These are phyloP conservation scores for Filosporella fistucella DNA, from an alignment of 495 filamentous ascomycete genomes.

Conservation along the genomic window DNA sequence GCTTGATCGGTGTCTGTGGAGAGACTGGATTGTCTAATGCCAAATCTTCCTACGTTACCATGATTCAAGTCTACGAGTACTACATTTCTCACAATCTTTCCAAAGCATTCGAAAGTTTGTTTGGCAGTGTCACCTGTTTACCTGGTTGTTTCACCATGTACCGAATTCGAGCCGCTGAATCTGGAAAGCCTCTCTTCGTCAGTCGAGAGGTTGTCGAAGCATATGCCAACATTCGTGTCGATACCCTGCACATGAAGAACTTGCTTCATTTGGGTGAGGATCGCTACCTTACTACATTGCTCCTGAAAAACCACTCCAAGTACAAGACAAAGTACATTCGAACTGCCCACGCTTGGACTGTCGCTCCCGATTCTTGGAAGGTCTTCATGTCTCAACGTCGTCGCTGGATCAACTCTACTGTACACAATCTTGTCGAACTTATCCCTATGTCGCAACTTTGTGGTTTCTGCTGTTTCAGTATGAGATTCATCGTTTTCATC, in stretches of 20 bases:
- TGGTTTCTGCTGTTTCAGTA: constrained; percentile 99
- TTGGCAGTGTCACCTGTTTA: constrained; percentile 95
- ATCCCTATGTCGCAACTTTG: constrained; percentile 91
- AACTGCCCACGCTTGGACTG: constrained; percentile 88
- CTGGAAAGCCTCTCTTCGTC: constrained; percentile 92
- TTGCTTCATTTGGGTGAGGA: constrained; percentile 92
- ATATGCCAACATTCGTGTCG: constrained; percentile 89
- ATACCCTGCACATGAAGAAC: constrained; percentile 99
- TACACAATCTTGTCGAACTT: constrained; percentile 96
- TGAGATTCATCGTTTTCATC: constrained; percentile 96
- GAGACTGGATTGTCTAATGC: constrained; percentile 92
- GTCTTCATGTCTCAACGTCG: constrained; percentile 98
- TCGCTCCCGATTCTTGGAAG: constrained; percentile 87
- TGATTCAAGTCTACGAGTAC: constrained; percentile 99
- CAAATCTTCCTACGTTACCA: constrained; percentile 87
- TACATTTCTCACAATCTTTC: constrained; percentile 98
- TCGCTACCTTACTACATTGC: constrained; percentile 91
- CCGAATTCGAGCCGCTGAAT: constrained; percentile 88
- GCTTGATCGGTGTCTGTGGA: constrained; percentile 88
- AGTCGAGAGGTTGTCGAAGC: constrained; percentile 81
- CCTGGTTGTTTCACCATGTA: constrained; percentile 99
- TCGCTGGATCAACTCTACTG: constrained; percentile 98
- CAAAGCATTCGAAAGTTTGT: constrained; percentile 98
- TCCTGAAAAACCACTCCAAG: constrained; percentile 85
- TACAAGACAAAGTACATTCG: constrained; percentile 99